phyloP scores from a whole-genome alignment of 2,329 filamentous ascomycete genomes.

The Helicocarpus griseus region DNA sequence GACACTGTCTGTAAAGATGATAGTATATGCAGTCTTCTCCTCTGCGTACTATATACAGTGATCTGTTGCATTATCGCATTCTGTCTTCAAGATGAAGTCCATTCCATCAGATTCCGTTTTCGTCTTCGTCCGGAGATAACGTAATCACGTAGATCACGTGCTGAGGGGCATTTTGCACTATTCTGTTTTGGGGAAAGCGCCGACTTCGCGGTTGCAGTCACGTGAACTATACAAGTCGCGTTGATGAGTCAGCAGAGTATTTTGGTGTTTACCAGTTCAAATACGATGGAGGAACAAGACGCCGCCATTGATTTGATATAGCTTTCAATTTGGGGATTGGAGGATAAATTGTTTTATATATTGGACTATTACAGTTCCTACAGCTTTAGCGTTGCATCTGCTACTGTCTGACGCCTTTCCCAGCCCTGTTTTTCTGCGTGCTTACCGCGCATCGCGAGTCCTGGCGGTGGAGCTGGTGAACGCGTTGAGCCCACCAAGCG shows the following conservation, averaged over 20 bases:
- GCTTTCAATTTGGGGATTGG: background rate
- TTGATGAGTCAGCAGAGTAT: background rate
- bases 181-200: background rate
- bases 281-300: background rate
- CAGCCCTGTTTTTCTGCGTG: background rate
- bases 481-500: constrained; percentile 5
- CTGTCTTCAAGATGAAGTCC: no score
- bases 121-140: background rate
- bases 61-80: no score
- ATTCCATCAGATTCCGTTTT: no score
- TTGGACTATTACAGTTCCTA: background rate
- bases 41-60: background rate
- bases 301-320: no score
- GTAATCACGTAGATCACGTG: background rate
- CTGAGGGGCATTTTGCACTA: background rate
- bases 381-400: background rate
- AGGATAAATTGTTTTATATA: background rate
- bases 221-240: background rate
- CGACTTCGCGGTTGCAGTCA: background rate
- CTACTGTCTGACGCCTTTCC: background rate
- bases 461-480: constrained; percentile 3
- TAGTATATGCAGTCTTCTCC: background rate
- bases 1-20: no score
- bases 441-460: constrained; percentile 2
- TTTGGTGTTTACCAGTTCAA: background rate